Evolutionary conservation across 495 filamentous ascomycete species (phyloP), one percentile per base, ranked within the genome.

Genomic region (Clohesyomyces aquaticus): DNA sequence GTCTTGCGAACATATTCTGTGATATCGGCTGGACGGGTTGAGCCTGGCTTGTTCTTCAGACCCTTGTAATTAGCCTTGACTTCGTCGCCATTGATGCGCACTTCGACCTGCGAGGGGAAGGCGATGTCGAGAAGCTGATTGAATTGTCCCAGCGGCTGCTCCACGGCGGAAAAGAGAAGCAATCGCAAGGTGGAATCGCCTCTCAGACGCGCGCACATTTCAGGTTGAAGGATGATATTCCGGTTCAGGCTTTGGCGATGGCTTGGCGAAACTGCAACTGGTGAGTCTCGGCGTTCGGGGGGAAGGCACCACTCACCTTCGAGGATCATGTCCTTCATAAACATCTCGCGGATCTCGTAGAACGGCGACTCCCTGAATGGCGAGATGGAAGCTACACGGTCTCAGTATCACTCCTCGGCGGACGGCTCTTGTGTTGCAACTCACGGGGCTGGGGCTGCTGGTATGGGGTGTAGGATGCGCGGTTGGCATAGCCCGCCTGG

Each of bases 11-110:
- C 76, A 62, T 84, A 81, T 61, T 79, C 78, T 14, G 94, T 98
- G 45, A 98, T 87, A 75, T 98, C 94, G 18, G 89, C 92, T 6
- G 94, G 94, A 55, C 89, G 84, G 28, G 94, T 97, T 27, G 94
- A 93, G 23, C 94, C 94, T 9, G 94, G 89, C 71, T 92, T 93
- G 73, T 96, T 96, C 74, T 98, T 98, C 54, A 98, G 76, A 2
- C 94, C 94, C 60, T 93, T 88, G 50, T 94, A 81, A 70, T 96
- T 98, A 12, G 87, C 85, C 70, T 94, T 95, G 61, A 96, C 81
- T 50, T 95, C 90, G 29, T 88, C 89, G 23, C 86, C 82, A 69
- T 98, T 98, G 38, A 95, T 86, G 71, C 92, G 93, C 47, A 98
- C 79, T 74, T 97, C 94, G 22, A 93, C 86, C 76, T 96, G 91